Conservation (phyloP, 768 basidiomycete genomes). For the Lactarius vividus region DNA sequence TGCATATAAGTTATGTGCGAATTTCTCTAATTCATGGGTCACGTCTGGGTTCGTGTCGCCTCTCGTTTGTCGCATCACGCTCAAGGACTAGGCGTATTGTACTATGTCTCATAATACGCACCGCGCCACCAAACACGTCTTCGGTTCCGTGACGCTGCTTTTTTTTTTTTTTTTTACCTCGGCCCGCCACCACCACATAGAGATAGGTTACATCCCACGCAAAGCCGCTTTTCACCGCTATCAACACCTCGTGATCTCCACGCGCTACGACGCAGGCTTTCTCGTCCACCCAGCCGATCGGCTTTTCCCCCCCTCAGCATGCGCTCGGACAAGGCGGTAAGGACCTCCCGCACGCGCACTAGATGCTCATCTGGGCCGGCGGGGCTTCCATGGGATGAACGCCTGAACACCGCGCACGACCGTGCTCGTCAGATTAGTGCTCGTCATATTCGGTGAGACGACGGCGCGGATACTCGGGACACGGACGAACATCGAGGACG, state of each 20-base stretch:
- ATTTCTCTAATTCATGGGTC: conserved; percentile 90
- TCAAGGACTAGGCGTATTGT: conserved; percentile 99
- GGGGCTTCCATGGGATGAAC: conserved; percentile 91
- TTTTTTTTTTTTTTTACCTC: no score
- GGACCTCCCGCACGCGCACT: conserved; percentile 32
- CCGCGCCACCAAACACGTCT: conserved; percentile 92
- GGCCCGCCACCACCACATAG: conserved; percentile 82
- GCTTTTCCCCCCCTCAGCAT: conserved; percentile 81
- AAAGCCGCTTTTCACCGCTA: conserved; percentile 83
- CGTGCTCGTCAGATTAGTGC: conserved; percentile 90
- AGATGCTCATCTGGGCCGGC: conserved; percentile 99
- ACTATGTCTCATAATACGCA: conserved; percentile 99
- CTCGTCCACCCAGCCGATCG: conserved; percentile 91
- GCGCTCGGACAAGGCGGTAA: conserved; percentile 57
- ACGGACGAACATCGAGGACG: conserved; percentile 65
- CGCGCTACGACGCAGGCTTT: conserved; percentile 96
- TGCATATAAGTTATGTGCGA: conserved; percentile 85
- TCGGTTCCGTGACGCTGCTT: conserved; percentile 88
- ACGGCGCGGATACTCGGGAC: conserved; percentile 98
- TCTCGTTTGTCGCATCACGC: conserved; percentile 96
- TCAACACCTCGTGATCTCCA: conserved; percentile 89
- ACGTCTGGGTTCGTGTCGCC: conserved; percentile 98
- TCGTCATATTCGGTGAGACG: conserved; percentile 94
- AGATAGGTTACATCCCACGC: conserved; percentile 77
- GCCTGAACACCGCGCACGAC: conserved; percentile 89